phyloP scores from a whole-genome alignment of 2,329 filamentous ascomycete genomes.

The Scedosporium boydii region DNA sequence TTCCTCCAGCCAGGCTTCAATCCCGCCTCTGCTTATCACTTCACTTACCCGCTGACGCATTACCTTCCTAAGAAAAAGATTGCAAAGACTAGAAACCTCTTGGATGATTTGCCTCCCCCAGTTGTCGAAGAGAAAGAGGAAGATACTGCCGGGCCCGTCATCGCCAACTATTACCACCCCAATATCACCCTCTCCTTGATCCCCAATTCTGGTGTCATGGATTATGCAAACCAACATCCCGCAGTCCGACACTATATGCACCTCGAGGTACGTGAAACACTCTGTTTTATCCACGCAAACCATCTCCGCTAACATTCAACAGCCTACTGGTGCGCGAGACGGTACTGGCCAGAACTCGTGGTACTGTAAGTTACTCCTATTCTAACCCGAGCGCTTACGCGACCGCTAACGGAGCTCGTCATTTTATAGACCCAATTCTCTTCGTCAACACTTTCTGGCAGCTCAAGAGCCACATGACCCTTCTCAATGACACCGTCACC shows the following conservation, averaged over 20 bases:
- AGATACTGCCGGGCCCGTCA: conserved; percentile 51
- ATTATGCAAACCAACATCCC: conserved; percentile 58
- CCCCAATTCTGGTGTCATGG: conserved; percentile 64
- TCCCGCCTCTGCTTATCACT: conserved; percentile 67
- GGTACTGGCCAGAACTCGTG: conserved; percentile 77
- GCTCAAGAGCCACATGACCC: conserved; percentile 79
- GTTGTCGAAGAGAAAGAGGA: conserved; percentile 40
- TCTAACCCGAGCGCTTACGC: background rate
- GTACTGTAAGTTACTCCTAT: conserved; percentile 50
- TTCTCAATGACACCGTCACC: conserved; percentile 82
- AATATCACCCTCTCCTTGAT: conserved; percentile 88
- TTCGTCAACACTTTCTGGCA: conserved; percentile 98
- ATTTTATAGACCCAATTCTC: conserved; percentile 55
- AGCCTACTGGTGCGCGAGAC: conserved; percentile 64
- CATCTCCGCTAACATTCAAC: background rate
- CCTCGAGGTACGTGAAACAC: conserved; percentile 49
- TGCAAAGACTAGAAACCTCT: conserved; percentile 76
- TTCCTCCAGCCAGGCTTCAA: conserved; percentile 66
- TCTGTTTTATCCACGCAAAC: background rate
- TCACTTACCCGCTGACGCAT: conserved; percentile 76
- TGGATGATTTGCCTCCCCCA: conserved; percentile 40
- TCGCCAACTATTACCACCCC: conserved; percentile 86
- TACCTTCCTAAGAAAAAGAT: conserved; percentile 88
- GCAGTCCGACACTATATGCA: conserved; percentile 69
- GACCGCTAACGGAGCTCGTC: background rate